A percentile compares a stretch with the other conserved stretches of the same genome.
phyloP scores from a whole-genome alignment of 257 asterid genomes.

The Thymus mandschuricus region DNA sequence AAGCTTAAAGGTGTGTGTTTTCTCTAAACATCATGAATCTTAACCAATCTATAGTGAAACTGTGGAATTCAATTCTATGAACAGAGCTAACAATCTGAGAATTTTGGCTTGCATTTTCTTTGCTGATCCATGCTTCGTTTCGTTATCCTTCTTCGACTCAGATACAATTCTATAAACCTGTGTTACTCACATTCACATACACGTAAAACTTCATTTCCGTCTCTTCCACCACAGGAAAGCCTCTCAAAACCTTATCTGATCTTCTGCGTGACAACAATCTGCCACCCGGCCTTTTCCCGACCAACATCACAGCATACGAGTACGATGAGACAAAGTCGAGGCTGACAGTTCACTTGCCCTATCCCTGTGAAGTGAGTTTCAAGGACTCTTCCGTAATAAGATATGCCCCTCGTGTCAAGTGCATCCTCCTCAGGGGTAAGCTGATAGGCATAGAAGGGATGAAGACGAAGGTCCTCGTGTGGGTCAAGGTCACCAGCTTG shows the following conservation, averaged over 20 bases:
- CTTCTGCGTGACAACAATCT: slow-evolving; percentile 72
- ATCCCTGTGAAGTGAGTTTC: slow-evolving; percentile 75
- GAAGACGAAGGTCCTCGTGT: slow-evolving; percentile 75
- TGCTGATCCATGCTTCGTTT: background rate
- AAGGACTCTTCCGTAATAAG: slow-evolving; percentile 65
- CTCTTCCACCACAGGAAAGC: slow-evolving; percentile 48
- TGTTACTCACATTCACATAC: too few relatives aligned
- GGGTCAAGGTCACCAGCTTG: slow-evolving; percentile 77
- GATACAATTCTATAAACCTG: background rate
- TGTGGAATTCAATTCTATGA: too few relatives aligned
- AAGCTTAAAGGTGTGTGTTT: slow-evolving; percentile 71
- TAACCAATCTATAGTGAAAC: too few relatives aligned
- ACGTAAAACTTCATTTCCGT: background rate
- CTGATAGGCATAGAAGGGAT: slow-evolving; percentile 76
- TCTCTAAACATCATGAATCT: background rate
- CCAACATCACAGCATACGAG: slow-evolving; percentile 62
- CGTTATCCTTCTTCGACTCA: background rate
- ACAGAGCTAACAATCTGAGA: too few relatives aligned
- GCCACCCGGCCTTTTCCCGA: slow-evolving; percentile 75
- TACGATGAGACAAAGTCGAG: slow-evolving; percentile 62
- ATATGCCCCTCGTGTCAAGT: slow-evolving; percentile 64
- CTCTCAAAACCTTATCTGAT: slow-evolving; percentile 57
- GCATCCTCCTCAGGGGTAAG: slow-evolving; percentile 76
- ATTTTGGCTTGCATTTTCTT: background rate
- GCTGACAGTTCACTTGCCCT: slow-evolving; percentile 70